A percentile compares a stretch with the other conserved stretches of the same genome.
phyloP scores from a whole-genome alignment of 768 basidiomycete species.

The Mycena epipterygia region DNA sequence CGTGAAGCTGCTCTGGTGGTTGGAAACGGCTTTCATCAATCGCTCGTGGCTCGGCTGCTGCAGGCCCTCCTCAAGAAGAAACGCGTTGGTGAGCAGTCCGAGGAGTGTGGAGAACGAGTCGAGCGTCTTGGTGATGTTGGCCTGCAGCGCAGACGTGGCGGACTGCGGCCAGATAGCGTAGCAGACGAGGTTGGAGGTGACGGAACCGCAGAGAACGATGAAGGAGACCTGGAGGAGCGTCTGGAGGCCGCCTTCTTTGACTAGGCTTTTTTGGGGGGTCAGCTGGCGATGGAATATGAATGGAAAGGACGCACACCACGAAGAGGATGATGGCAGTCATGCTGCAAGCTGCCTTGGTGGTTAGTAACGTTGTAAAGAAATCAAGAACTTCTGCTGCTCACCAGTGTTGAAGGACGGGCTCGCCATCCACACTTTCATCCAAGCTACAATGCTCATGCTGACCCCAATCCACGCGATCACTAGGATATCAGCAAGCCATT shows the following conservation, averaged over 20 bases:
- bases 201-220: slow-evolving; percentile 82
- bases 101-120: slow-evolving; percentile 92
- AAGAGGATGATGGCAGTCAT: slow-evolving; percentile 90
- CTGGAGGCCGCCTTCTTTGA: slow-evolving; percentile 89
- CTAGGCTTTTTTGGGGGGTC: slow-evolving; percentile 66
- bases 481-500: slow-evolving; percentile 79
- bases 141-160: slow-evolving; percentile 86
- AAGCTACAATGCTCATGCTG: slow-evolving; percentile 86
- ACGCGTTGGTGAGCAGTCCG: slow-evolving; percentile 84
- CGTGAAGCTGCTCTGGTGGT: slow-evolving; percentile 92
- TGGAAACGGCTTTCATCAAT: slow-evolving; percentile 84
- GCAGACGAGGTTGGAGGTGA: slow-evolving; percentile 88
- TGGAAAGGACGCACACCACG: slow-evolving; percentile 69
- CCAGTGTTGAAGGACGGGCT: slow-evolving; percentile 90
- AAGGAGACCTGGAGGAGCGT: slow-evolving; percentile 81
- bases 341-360: slow-evolving; percentile 70
- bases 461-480: slow-evolving; percentile 88
- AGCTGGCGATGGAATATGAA: background rate
- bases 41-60: slow-evolving; percentile 70
- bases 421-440: slow-evolving; percentile 93
- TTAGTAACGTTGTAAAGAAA: slow-evolving; percentile 3
- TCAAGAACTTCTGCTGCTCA: slow-evolving; percentile 41
- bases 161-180: slow-evolving; percentile 87
- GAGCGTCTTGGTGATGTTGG: slow-evolving; percentile 86
- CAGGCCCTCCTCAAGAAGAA: slow-evolving; percentile 82